These are phyloP conservation scores for Meyerozyma carpophila DNA, from an alignment of 1,139 yeast genomes.

Conservation along the genomic window DNA sequence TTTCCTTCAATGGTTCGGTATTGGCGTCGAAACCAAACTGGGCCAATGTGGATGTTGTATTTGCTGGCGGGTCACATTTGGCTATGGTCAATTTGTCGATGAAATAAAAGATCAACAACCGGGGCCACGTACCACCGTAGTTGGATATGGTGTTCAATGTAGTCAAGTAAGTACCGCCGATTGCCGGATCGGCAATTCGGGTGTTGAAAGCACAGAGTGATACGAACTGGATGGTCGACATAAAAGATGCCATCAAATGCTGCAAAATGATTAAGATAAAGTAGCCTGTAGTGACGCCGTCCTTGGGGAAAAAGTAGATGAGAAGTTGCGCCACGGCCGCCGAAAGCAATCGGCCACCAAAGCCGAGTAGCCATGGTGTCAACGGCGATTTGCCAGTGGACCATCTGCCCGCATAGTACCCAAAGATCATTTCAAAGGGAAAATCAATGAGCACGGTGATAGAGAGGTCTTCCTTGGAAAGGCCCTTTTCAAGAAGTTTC, in stretches of 20 bases:
- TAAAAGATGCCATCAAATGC: slow-evolving; percentile 81
- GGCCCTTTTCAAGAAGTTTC: slow-evolving; percentile 87
- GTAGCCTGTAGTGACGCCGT: slow-evolving; percentile 41
- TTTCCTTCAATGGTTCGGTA: slow-evolving; percentile 26
- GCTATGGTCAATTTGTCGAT: slow-evolving; percentile 75
- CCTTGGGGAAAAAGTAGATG: slow-evolving; percentile 65
- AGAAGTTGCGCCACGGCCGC: slow-evolving; percentile 73
- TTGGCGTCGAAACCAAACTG: slow-evolving; percentile 5
- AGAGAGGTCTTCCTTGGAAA: slow-evolving; percentile 89
- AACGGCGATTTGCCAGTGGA: slow-evolving; percentile 69
- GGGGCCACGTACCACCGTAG: slow-evolving; percentile 98
- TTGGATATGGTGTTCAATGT: slow-evolving; percentile 87
- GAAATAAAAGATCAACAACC: slow-evolving; percentile 66
- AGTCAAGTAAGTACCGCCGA: slow-evolving; percentile 98
- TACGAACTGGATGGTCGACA: slow-evolving; percentile 94
- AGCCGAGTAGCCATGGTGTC: slow-evolving; percentile 87
- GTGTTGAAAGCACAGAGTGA: slow-evolving; percentile 94
- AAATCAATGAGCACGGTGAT: slow-evolving; percentile 89
- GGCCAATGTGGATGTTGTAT: slow-evolving; percentile 2
- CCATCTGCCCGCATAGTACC: slow-evolving; percentile 96
- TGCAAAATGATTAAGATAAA: slow-evolving; percentile 70
- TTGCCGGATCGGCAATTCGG: slow-evolving; percentile 87
- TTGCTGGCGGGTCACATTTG: slow-evolving; percentile 36
- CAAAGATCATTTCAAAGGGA: slow-evolving; percentile 93
- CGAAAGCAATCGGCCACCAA: slow-evolving; percentile 74